Evolutionary conservation across 768 basidiomycete genomes (phyloP), one percentile per base, ranked within the genome.

Genomic region (Amanita rimosa): DNA sequence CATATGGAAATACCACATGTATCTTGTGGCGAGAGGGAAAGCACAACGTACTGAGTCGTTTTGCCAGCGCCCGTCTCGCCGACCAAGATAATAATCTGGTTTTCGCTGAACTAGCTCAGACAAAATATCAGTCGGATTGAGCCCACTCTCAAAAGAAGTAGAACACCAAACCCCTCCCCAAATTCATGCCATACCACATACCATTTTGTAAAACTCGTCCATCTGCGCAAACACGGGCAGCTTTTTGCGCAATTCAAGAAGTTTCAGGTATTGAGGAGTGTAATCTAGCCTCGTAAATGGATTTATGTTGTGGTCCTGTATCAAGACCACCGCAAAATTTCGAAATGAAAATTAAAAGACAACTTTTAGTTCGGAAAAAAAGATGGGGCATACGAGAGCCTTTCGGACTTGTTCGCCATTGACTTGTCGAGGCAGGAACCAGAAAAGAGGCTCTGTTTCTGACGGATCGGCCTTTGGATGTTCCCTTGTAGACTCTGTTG

Each of bases 11-110:
- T 22, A 38, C n/a, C 26, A 19, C 7, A 9, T 8, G 2, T 27
- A n/a, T 10, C n/a, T 19, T n/a, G n/a, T n/a, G n/a, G n/a, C 13
- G 9, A 35, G 35, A 26, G 29, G 6, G 21, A 2, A 14, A 14
- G 34, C 10, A 41, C 29, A 56, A 68, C 86, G 62, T 62, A 90
- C 85, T 96, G 93, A 16, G 93, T 95, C 0, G 92, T 95, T 71
- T 95, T 95, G 26, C 93, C 93, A 21, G 89, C 85, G 8, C 93
- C 93, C 0, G 94, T 95, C 70, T 96, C 94, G 57, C 94, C 88
- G 51, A 90, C 85, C 78, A 92, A 83, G 52, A 92, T 78, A 34
- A 86, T 83, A 53, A 96, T 84, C 69, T 95, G 92, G 62, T 90
- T 78, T 56, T 78, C 67, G 49, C 60, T 76, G 66, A 85, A 89